Base-by-base conservation (phyloP, 2,329 filamentous ascomycete genomes). In the Ilyonectria sp. region DNA sequence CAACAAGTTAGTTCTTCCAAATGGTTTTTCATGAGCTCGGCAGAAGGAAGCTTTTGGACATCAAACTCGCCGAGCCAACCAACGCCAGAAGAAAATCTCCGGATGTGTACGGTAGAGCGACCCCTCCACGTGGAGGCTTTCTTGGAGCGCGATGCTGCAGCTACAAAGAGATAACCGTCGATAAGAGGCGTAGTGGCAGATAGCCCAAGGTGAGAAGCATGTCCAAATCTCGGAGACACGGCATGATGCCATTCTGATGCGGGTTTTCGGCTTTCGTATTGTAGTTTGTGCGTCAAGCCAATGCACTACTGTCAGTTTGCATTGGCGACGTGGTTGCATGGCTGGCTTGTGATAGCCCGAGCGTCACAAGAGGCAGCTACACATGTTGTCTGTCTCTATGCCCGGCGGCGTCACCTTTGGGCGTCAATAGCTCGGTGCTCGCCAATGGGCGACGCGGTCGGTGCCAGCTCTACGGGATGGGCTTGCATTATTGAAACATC, bases 11-110 rank as follows among this genome's bases (percentile, higher is more conserved):
- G 49, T 31, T 35, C 49, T 61, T 9, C 2, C 13, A 8, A 19
- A 47, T 47, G 10, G 31, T n/a, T 29, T 33, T 54, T 55, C 43
- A 62, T 69, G 47, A 43, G 53, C 43, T 61, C 21, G 50, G 61
- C 53, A 53, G 40, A 46, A 40, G 37, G 53, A 54, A 33, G 50
- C 55, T 63, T 68, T 65, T 44, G 46, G 49, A 23, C 49, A n/a
- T 50, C 17, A 19, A 33, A 52, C 26, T n/a, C n/a, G 31, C 29
- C 2, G 7, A 53, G 50, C 40, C 40, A 49, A 23, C 46, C 46
- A 43, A 17, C 26, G 26, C 26, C 26, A 26, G 26, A 26, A 43
- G 56, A 59, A 50, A 37, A 37, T 26, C 58, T 61, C 58, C 58
- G 47, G 58, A 61, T 54, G 49, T 35, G 53, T 46, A 35, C 35